These are phyloP conservation scores for Apophysomyces sp. DNA, from an alignment of 371 early-diverging fungal species.

Conservation along the genomic window DNA sequence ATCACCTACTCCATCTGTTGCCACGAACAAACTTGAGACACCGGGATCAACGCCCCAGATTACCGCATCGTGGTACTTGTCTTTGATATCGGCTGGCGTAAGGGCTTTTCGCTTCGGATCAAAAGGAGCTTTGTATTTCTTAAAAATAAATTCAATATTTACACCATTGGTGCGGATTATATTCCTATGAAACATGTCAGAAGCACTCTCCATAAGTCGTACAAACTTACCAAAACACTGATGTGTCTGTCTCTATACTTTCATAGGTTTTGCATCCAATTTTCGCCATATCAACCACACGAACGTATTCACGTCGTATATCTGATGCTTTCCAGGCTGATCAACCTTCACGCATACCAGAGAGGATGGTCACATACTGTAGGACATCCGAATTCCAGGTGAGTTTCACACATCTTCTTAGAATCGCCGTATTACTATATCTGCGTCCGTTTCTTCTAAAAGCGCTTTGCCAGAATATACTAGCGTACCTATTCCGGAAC, in stretches of 20 bases:
- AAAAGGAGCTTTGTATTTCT: not conserved
- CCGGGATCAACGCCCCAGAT: constrained; percentile 7
- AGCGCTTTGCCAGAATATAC: no score
- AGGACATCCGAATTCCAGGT: no score
- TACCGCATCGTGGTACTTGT: not conserved
- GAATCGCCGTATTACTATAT: no score
- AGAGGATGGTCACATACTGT: no score
- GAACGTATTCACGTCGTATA: not conserved
- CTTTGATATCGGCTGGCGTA: not conserved
- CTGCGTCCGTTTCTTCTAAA: no score
- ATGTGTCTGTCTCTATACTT: not conserved
- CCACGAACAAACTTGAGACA: constrained; percentile 1
- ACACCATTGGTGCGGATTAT: not conserved
- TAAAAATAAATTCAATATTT: not conserved
- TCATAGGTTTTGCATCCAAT: not conserved
- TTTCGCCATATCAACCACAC: not conserved
- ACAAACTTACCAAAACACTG: not conserved
- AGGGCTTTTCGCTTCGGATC: not conserved
- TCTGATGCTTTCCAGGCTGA: not conserved
- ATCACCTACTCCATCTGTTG: not conserved
- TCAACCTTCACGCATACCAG: not conserved
- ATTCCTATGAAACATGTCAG: not conserved
- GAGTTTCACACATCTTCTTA: no score
- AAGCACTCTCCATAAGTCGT: not conserved
- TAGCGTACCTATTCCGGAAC: no score